phyloP scores from a whole-genome alignment of 2,329 filamentous ascomycete genomes.

The Verticillium albo-atrum region DNA sequence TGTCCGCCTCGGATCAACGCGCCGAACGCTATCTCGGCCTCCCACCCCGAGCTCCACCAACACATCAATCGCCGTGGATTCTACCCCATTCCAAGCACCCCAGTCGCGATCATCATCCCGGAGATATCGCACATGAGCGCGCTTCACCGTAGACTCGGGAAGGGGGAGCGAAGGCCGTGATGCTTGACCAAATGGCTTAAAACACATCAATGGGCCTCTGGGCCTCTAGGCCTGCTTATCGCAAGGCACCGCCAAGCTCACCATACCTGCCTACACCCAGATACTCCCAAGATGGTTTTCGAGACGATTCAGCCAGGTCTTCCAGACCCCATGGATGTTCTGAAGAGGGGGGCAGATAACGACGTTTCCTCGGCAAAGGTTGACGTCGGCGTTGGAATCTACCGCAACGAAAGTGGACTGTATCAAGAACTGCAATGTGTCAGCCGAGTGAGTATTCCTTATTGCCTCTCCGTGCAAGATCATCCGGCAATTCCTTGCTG shows the following conservation, averaged over 20 bases:
- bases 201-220: too few species aligned
- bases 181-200: too few species aligned
- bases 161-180: too few species aligned
- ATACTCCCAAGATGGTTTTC: constrained; percentile 15
- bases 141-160: too few species aligned
- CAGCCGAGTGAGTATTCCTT: constrained; percentile 11
- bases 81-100: too few species aligned
- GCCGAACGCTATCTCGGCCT: neutral
- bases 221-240: neutral
- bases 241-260: neutral
- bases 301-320: constrained; percentile 18
- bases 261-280: neutral
- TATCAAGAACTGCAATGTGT: constrained; percentile 25
- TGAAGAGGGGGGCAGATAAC: constrained; percentile 24
- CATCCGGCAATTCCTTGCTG: neutral
- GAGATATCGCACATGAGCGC: too few species aligned
- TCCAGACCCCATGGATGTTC: constrained; percentile 24
- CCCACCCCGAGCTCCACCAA: neutral
- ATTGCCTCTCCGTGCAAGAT: too few species aligned
- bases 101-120: too few species aligned
- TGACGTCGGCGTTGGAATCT: constrained; percentile 31
- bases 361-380: constrained; percentile 24
- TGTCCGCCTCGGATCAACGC: neutral
- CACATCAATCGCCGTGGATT: neutral
- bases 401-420: constrained; percentile 24